Evolutionary conservation across 2,329 filamentous ascomycete genomes (phyloP).

Genomic region (Myriosclerotinia scirpicola): DNA sequence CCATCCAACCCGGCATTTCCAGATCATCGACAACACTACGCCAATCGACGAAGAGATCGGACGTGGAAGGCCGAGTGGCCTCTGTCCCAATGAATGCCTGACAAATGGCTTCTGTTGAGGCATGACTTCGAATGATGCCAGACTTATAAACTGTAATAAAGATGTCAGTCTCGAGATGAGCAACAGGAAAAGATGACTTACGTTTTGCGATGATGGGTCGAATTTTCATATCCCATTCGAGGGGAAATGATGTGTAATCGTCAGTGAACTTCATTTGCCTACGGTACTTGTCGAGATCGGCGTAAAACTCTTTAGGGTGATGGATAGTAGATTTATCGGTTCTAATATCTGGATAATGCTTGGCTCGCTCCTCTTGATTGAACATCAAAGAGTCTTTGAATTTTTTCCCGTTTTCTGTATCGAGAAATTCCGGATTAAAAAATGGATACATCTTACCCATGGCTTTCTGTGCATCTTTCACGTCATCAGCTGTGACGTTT

Average conservation of each 20-base stretch:
- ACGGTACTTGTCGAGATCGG: conserved; percentile 33
- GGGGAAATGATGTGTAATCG: conserved; percentile 39
- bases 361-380: conserved; percentile 45
- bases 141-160: conserved; percentile 46
- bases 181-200: conserved; percentile 27
- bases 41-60: conserved; percentile 50
- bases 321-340: conserved; percentile 43
- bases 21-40: conserved; percentile 33
- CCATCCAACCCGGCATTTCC: conserved; percentile 36
- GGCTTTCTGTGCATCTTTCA: conserved; percentile 43
- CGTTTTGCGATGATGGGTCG: conserved; percentile 46
- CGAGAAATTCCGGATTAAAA: conserved; percentile 44
- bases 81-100: conserved; percentile 44
- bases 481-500: conserved; percentile 16
- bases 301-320: conserved; percentile 43
- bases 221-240: conserved; percentile 45
- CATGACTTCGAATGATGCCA: conserved; percentile 45
- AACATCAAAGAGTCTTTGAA: conserved; percentile 44
- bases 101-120: conserved; percentile 37
- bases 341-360: conserved; percentile 43
- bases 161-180: neutral
- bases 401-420: conserved; percentile 39
- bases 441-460: conserved; percentile 44
- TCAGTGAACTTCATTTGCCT: conserved; percentile 32
- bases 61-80: conserved; percentile 38